These are phyloP conservation scores for Daldinia decipiens DNA, from an alignment of 495 filamentous ascomycete species.

Conservation along the genomic window DNA sequence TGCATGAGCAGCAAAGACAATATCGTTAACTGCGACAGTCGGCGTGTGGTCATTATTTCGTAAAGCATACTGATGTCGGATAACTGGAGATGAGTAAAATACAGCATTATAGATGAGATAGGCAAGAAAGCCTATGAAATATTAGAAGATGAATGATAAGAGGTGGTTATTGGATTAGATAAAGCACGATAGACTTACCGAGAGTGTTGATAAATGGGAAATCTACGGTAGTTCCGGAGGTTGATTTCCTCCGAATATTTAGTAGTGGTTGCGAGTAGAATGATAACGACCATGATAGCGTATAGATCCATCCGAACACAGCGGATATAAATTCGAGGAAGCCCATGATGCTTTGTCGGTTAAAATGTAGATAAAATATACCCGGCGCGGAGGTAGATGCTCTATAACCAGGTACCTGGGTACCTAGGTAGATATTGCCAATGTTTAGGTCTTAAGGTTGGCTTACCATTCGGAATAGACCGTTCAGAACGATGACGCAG, in stretches of 20 bases:
- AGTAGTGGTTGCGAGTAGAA: conserved; percentile 91
- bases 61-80: conserved; percentile 85
- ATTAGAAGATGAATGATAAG: conserved; percentile 3
- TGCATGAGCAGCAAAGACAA: conserved; percentile 85
- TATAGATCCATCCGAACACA: conserved; percentile 69
- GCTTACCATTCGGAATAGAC: background rate
- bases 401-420: no score
- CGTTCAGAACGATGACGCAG: conserved; percentile 7
- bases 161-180: background rate
- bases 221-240: conserved; percentile 84
- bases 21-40: conserved; percentile 89
- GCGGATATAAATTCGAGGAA: conserved; percentile 59
- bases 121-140: conserved; percentile 72
- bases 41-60: conserved; percentile 77
- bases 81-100: conserved; percentile 80
- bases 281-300: conserved; percentile 81
- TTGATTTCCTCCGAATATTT: conserved; percentile 79
- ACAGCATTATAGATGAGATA: conserved; percentile 77
- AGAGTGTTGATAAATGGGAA: conserved; percentile 84
- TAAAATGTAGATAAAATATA: conserved; percentile 29
- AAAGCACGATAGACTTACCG: conserved; percentile 61
- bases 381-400: background rate
- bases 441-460: background rate
- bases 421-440: no score
- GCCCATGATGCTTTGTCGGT: conserved; percentile 35